Percentiles rank a stretch among this genome's conserved stretches.
These are phyloP conservation scores for Tetraselmis chui DNA, from an alignment of 139 green algal species.

Conservation along the genomic window DNA sequence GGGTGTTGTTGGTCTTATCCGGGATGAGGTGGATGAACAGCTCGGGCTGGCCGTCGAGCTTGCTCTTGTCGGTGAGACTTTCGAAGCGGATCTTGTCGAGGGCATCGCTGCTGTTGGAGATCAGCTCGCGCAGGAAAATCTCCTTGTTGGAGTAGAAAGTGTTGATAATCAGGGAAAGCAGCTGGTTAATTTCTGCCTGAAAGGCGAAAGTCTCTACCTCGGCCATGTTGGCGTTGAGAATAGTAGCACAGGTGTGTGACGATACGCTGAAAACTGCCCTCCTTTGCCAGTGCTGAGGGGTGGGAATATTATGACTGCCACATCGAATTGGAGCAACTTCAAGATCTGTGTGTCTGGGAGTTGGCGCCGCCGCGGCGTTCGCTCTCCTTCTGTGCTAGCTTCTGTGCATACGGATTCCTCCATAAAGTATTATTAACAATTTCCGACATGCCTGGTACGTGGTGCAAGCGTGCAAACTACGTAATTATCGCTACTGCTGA, in stretches of 20 bases:
- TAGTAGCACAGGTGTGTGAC: neutral
- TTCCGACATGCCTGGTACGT: too few relatives aligned
- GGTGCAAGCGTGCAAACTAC: too few relatives aligned
- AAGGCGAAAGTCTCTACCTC: conserved; percentile 74
- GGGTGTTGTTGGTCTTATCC: conserved; percentile 94
- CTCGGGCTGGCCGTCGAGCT: conserved; percentile 87
- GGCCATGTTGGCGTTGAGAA: conserved; percentile 1
- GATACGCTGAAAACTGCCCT: too few relatives aligned
- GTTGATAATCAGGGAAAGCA: conserved; percentile 99
- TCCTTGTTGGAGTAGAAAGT: conserved; percentile 97
- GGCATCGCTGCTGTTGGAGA: conserved; percentile 91
- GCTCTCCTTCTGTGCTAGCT: too few relatives aligned
- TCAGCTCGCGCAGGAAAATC: conserved; percentile 90
- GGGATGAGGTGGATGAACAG: conserved; percentile 94
- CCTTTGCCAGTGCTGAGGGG: too few relatives aligned
- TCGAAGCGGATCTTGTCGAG: conserved; percentile 98
- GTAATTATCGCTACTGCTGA: too few relatives aligned
- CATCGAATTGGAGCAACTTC: too few relatives aligned
- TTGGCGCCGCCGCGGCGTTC: too few relatives aligned
- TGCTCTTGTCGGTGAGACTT: conserved; percentile 95
- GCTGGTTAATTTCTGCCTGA: conserved; percentile 99
- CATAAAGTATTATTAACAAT: too few relatives aligned
- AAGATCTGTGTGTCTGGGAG: too few relatives aligned
- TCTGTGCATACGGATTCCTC: too few relatives aligned
- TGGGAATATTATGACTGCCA: too few relatives aligned